These are phyloP conservation scores for Striga asiatica DNA, from an alignment of 257 asterid genomes.

Conservation along the genomic window DNA sequence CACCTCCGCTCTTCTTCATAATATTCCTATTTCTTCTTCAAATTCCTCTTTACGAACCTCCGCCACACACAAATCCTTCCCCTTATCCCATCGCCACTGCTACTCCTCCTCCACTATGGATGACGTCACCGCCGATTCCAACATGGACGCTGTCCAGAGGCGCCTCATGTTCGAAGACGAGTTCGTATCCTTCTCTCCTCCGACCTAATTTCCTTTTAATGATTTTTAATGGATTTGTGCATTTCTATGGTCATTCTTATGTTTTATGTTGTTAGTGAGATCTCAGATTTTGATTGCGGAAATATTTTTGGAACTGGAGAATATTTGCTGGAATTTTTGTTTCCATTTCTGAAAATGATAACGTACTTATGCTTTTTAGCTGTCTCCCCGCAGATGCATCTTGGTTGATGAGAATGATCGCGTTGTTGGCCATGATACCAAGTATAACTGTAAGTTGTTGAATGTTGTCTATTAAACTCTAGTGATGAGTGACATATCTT, in stretches of 20 bases:
- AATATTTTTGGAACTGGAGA: too few species aligned
- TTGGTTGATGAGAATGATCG: slow-evolving; percentile 82
- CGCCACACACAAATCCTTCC: not conserved
- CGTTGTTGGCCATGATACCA: slow-evolving; percentile 89
- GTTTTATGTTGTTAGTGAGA: not conserved
- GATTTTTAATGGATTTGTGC: not conserved
- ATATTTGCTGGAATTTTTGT: too few species aligned
- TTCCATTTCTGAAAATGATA: too few species aligned
- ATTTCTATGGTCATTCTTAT: not conserved
- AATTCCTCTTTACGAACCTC: slow-evolving; percentile 5
- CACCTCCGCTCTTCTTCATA: not conserved
- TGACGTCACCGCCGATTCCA: slow-evolving; percentile 47
- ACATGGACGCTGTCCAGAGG: slow-evolving; percentile 90
- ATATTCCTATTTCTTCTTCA: slow-evolving; percentile 16
- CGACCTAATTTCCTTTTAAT: not conserved
- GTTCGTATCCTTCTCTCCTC: slow-evolving; percentile 26
- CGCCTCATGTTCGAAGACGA: slow-evolving; percentile 98
- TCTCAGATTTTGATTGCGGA: not conserved
- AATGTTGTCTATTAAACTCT: slow-evolving; percentile 1
- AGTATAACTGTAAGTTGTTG: slow-evolving; percentile 70
- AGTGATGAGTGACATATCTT: not conserved
- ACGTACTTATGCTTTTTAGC: not conserved
- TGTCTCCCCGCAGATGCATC: slow-evolving; percentile 55
- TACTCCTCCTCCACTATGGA: slow-evolving; percentile 31
- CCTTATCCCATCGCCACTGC: slow-evolving; percentile 1